Evolutionary conservation across 345 rosid genomes (phyloP).

Genomic region (Eucalyptus erythrocorys): DNA sequence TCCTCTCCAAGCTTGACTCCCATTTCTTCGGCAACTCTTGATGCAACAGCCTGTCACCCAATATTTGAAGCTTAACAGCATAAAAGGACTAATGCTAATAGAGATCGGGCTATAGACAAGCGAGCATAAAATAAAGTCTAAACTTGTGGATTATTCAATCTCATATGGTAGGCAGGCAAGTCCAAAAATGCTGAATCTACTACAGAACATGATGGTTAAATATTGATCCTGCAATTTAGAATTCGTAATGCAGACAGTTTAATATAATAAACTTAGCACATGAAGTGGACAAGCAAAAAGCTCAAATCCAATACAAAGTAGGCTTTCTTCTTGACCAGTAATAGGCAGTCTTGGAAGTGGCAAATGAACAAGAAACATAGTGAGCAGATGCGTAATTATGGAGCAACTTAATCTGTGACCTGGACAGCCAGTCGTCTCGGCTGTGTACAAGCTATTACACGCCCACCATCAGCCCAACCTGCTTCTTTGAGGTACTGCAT

Average conservation of each 20-base stretch:
- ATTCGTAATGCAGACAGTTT: background rate
- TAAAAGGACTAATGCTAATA: background rate
- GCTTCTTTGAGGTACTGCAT: conserved; percentile 88
- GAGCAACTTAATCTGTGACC: conserved; percentile 14
- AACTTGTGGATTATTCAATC: background rate
- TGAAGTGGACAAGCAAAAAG: background rate
- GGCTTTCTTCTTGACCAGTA: background rate
- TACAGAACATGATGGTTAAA: background rate
- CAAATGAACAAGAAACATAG: background rate
- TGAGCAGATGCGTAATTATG: background rate
- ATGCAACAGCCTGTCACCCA: conserved; percentile 59
- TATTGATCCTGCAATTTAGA: background rate
- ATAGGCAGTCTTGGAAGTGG: background rate
- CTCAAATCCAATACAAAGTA: background rate
- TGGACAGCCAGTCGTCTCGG: conserved; percentile 94
- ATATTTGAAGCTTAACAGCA: background rate
- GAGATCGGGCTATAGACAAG: background rate
- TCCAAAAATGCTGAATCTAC: background rate
- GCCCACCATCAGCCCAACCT: conserved; percentile 98
- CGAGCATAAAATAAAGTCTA: background rate
- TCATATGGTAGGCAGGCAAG: background rate
- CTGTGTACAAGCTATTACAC: conserved; percentile 90
- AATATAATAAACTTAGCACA: background rate
- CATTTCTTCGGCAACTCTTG: conserved; percentile 96
- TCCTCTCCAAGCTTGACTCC: conserved; percentile 93